Conservation (phyloP, 805 yeast genomes). For the Yarrowia divulgata region DNA sequence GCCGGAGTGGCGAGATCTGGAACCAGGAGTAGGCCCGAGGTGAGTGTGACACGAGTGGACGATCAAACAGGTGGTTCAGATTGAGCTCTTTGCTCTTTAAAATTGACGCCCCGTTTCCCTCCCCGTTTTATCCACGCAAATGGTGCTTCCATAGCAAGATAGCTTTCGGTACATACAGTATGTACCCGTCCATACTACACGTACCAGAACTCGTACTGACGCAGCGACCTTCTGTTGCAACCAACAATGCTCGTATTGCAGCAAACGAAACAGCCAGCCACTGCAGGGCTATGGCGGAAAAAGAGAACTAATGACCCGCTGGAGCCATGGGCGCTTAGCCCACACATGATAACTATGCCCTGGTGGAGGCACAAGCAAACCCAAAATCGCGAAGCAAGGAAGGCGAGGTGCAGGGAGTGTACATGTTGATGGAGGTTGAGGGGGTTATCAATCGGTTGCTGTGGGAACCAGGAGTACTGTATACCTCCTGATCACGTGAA, state of each 20-base stretch:
- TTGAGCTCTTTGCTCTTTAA: neutral
- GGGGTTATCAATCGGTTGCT: neutral
- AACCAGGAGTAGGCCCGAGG: slow-evolving; percentile 15
- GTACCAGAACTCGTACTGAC: no score
- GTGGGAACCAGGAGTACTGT: no score
- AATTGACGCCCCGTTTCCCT: no score
- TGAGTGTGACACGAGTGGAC: neutral
- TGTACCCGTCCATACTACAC: neutral
- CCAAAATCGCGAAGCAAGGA: slow-evolving; percentile 3
- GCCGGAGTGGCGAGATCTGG: neutral
- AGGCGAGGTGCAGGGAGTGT: neutral
- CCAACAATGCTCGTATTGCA: no score
- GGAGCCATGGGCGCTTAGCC: neutral
- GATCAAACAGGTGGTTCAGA: neutral
- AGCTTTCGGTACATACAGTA: neutral
- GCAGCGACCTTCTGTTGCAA: no score
- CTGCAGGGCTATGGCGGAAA: neutral
- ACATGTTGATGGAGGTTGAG: no score
- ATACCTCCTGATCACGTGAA: no score
- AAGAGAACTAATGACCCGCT: neutral
- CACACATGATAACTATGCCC: slow-evolving; percentile 15
- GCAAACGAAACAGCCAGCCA: no score
- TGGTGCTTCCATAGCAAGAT: no score
- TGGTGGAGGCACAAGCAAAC: neutral
- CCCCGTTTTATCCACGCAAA: neutral